phyloP scores from a whole-genome alignment of 1,284 basidiomycete species.

The Mycosarcoma maydis region DNA sequence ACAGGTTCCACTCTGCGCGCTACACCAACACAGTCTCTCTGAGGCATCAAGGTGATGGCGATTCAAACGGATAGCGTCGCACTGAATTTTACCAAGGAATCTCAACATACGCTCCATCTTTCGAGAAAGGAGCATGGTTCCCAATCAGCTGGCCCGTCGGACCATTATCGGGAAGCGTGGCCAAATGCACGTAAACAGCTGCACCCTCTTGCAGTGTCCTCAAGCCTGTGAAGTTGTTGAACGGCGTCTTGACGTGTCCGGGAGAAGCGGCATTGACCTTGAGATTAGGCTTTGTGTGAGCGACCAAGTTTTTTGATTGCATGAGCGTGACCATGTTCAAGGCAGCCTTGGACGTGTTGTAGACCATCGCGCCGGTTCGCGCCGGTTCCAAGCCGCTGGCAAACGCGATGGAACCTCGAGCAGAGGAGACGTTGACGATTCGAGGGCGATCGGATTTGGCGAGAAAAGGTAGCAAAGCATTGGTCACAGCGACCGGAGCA shows the following conservation, averaged over 20 bases:
- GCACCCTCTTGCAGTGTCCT: slow-evolving; percentile 19
- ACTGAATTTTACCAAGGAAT: slow-evolving; percentile 12
- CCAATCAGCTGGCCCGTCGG: slow-evolving; percentile 19
- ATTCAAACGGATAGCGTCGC: too few relatives aligned
- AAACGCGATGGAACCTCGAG: slow-evolving; percentile 19
- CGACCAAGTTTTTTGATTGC: slow-evolving; percentile 26
- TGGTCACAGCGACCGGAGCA: slow-evolving; percentile 20
- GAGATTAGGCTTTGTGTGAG: slow-evolving; percentile 6
- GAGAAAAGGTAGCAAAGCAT: slow-evolving; percentile 14
- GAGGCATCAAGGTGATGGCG: too few relatives aligned
- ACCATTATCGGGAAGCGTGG: slow-evolving; percentile 21
- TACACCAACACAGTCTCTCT: too few relatives aligned
- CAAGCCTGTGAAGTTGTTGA: slow-evolving; percentile 32
- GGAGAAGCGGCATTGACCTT: slow-evolving; percentile 35
- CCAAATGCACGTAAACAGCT: slow-evolving; percentile 26
- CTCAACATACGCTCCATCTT: slow-evolving; percentile 10
- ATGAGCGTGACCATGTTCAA: slow-evolving; percentile 40
- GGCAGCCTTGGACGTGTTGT: slow-evolving; percentile 30
- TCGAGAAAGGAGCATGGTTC: slow-evolving; percentile 18
- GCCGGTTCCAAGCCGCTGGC: slow-evolving; percentile 15
- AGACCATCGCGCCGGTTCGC: slow-evolving; percentile 33
- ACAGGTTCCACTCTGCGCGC: too few relatives aligned
- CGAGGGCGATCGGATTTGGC: slow-evolving; percentile 8
- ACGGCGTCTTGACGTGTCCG: slow-evolving; percentile 29
- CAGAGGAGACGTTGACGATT: slow-evolving; percentile 25